These are phyloP conservation scores for Aspergillus hortae DNA, from an alignment of 2,329 filamentous ascomycete genomes.

Conservation along the genomic window DNA sequence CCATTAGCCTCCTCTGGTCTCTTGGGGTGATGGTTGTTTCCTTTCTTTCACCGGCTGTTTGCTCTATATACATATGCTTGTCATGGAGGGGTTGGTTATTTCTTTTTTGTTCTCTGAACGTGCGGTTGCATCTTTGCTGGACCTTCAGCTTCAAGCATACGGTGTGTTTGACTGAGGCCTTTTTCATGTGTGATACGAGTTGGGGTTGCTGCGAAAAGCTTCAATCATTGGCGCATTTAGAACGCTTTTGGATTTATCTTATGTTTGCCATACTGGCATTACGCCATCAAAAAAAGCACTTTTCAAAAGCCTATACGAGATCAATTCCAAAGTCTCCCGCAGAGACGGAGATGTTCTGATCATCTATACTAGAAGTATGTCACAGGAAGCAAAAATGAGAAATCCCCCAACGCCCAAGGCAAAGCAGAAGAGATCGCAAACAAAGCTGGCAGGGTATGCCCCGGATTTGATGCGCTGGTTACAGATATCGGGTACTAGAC, in stretches of 20 bases:
- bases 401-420: constrained; percentile 25
- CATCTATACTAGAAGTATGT: constrained; percentile 18
- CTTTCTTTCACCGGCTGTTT: not conserved
- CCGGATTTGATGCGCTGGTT: constrained; percentile 28
- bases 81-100: not conserved
- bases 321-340: not conserved
- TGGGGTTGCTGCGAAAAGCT: too few species aligned
- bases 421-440: constrained; percentile 12
- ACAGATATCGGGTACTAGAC: constrained; percentile 25
- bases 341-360: constrained; percentile 3
- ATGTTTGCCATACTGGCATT: too few species aligned
- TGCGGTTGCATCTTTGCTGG: not conserved
- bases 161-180: too few species aligned
- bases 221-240: too few species aligned
- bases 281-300: too few species aligned
- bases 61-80: not conserved
- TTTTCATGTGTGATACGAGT: too few species aligned
- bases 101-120: not conserved
- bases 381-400: constrained; percentile 18
- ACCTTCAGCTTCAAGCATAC: too few species aligned
- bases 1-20: not conserved
- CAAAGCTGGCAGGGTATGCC: constrained; percentile 19
- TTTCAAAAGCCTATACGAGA: too few species aligned
- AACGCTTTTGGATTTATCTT: too few species aligned
- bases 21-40: not conserved